Evolutionary conservation across 495 filamentous ascomycete genomes (phyloP).

Genomic region (Entonaema liquescens): DNA sequence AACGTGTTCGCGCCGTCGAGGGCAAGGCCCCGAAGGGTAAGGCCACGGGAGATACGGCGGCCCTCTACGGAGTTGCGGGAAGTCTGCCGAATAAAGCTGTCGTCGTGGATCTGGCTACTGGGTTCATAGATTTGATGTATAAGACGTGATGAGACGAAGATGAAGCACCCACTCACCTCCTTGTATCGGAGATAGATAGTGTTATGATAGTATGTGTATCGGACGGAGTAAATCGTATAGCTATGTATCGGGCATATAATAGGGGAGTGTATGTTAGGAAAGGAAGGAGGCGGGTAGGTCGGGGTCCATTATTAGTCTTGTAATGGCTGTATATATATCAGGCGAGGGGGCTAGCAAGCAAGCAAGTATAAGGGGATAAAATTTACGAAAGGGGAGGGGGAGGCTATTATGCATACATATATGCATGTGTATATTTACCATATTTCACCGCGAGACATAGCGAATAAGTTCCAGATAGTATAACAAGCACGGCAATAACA

Average conservation of each 20-base stretch:
- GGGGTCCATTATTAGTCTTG: neutral
- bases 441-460: neutral
- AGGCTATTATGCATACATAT: neutral
- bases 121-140: conserved; percentile 95
- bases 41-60: conserved; percentile 76
- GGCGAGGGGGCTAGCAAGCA: neutral
- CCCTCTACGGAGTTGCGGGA: conserved; percentile 94
- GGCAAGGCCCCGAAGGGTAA: conserved; percentile 75
- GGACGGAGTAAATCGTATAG: neutral
- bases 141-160: conserved; percentile 78
- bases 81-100: conserved; percentile 95
- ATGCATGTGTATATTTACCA: neutral
- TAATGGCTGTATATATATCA: conserved; percentile 17
- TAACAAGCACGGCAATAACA: neutral
- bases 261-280: conserved; percentile 27
- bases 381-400: neutral
- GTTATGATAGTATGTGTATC: conserved; percentile 3
- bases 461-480: neutral
- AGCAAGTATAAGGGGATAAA: neutral
- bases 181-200: neutral
- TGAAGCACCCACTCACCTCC: neutral
- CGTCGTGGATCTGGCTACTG: conserved; percentile 86
- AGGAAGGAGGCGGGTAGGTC: neutral
- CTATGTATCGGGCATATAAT: conserved; percentile 2
- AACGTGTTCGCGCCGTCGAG: conserved; percentile 70